These are phyloP conservation scores for Penicillium taxi DNA, from an alignment of 495 filamentous ascomycete genomes.

Conservation along the genomic window DNA sequence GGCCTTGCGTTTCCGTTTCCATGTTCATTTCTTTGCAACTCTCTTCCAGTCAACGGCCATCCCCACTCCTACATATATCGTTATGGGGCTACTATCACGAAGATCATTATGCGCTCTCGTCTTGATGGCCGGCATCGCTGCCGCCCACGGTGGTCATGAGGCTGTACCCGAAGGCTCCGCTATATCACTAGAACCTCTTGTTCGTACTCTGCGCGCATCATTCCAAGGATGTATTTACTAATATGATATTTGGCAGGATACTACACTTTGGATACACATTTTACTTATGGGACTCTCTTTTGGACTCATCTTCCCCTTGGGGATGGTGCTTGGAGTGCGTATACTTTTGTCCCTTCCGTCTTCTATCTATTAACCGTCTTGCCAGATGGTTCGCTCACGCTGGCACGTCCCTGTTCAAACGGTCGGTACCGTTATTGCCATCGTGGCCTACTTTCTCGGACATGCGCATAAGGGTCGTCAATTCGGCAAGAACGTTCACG, in stretches of 20 bases:
- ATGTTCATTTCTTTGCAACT: slow-evolving; percentile 6
- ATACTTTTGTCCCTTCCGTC: background rate
- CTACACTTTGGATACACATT: slow-evolving; percentile 89
- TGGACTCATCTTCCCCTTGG: slow-evolving; percentile 84
- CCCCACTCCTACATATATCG: slow-evolving; percentile 6
- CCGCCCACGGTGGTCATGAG: slow-evolving; percentile 68
- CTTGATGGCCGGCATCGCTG: slow-evolving; percentile 25
- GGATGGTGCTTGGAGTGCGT: slow-evolving; percentile 90
- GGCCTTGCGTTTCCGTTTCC: slow-evolving; percentile 7
- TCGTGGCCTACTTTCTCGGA: slow-evolving; percentile 83
- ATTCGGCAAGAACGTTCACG: slow-evolving; percentile 78
- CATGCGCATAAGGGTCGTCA: slow-evolving; percentile 84
- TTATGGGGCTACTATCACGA: slow-evolving; percentile 12
- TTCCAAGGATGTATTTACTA: background rate
- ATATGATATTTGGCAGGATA: slow-evolving; percentile 53
- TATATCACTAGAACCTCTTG: slow-evolving; percentile 78
- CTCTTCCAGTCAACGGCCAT: slow-evolving; percentile 1
- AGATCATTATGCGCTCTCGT: slow-evolving; percentile 20
- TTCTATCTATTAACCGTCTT: background rate
- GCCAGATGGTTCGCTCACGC: slow-evolving; percentile 74
- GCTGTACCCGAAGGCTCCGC: slow-evolving; percentile 66
- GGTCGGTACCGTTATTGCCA: slow-evolving; percentile 62
- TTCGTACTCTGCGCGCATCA: slow-evolving; percentile 36
- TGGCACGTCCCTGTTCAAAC: slow-evolving; percentile 93
- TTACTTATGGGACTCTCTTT: slow-evolving; percentile 79